These are phyloP conservation scores for Astragalus glycyphyllos DNA, from an alignment of 306 rosid species.

Conservation along the genomic window DNA sequence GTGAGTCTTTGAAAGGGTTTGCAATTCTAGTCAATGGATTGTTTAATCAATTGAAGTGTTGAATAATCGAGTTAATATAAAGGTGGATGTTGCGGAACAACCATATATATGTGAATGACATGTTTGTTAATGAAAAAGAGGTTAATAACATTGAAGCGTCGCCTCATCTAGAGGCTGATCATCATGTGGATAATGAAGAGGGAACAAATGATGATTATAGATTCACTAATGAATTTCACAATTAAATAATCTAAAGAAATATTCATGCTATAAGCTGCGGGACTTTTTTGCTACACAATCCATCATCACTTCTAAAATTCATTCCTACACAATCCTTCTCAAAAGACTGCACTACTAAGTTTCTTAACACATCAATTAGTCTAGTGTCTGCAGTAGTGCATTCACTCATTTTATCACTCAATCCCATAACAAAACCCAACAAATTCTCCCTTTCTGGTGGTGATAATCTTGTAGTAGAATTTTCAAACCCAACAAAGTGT, in stretches of 20 bases:
- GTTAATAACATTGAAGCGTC: no score
- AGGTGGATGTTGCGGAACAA: no score
- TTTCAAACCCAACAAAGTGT: slow-evolving; percentile 64
- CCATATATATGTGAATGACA: no score
- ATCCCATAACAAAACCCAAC: slow-evolving; percentile 51
- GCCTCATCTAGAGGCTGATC: no score
- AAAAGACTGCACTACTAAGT: slow-evolving; percentile 50
- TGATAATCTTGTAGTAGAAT: slow-evolving; percentile 56
- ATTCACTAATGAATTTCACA: neutral
- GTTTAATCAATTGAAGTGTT: no score
- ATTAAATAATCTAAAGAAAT: slow-evolving; percentile 22
- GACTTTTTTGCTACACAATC: slow-evolving; percentile 1
- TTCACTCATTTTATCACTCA: slow-evolving; percentile 58
- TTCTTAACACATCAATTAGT: slow-evolving; percentile 57
- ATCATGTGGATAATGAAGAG: no score
- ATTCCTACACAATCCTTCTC: slow-evolving; percentile 45
- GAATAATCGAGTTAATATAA: no score
- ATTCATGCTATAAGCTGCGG: slow-evolving; percentile 14
- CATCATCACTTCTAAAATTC: slow-evolving; percentile 46
- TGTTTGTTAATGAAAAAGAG: no score
- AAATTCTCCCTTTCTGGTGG: slow-evolving; percentile 61
- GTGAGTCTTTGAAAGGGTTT: no score
- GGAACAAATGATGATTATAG: no score
- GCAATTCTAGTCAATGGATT: no score
- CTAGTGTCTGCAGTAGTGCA: slow-evolving; percentile 54